These are phyloP conservation scores for Aspergillus cejpii DNA, from an alignment of 2,329 filamentous ascomycete genomes.

Conservation along the genomic window DNA sequence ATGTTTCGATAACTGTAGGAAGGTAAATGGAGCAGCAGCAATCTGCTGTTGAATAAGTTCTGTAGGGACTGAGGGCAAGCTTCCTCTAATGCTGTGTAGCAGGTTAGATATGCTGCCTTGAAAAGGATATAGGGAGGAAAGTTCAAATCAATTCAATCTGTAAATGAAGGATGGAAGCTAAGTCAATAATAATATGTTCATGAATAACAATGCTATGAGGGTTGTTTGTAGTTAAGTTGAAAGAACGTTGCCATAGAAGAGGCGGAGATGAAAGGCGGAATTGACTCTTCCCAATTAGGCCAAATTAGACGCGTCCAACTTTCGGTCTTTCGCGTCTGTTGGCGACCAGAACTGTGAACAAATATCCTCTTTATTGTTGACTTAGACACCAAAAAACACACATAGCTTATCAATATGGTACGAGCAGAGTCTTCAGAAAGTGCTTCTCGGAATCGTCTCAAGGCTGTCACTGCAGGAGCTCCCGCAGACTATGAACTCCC, in stretches of 20 bases:
- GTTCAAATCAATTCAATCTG: not conserved
- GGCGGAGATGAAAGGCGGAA: conserved; percentile 1
- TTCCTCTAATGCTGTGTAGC: too few species aligned
- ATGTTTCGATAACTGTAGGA: too few species aligned
- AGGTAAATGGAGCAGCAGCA: not conserved
- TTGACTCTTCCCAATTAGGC: conserved; percentile 3
- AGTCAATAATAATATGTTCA: not conserved
- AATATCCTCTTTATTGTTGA: not conserved
- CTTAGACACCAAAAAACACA: not conserved
- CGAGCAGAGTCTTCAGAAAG: conserved; percentile 45
- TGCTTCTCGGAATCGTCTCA: conserved; percentile 38
- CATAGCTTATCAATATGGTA: conserved; percentile 28
- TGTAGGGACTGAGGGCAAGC: not conserved
- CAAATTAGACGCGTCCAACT: conserved; percentile 25
- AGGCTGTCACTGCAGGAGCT: conserved; percentile 36
- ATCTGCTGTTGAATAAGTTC: not conserved
- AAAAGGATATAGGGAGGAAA: not conserved
- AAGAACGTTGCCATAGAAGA: not conserved
- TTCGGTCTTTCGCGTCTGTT: conserved; percentile 28
- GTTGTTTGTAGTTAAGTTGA: conserved; percentile 3
- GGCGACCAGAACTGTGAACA: not conserved
- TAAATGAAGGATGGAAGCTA: not conserved
- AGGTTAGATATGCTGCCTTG: too few species aligned
- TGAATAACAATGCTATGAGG: not conserved
- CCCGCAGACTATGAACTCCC: conserved; percentile 45